Percentiles rank a stretch among this genome's conserved stretches.
Conservation (phyloP, 768 basidiomycete genomes). For the Hypholoma fasciculare region DNA sequence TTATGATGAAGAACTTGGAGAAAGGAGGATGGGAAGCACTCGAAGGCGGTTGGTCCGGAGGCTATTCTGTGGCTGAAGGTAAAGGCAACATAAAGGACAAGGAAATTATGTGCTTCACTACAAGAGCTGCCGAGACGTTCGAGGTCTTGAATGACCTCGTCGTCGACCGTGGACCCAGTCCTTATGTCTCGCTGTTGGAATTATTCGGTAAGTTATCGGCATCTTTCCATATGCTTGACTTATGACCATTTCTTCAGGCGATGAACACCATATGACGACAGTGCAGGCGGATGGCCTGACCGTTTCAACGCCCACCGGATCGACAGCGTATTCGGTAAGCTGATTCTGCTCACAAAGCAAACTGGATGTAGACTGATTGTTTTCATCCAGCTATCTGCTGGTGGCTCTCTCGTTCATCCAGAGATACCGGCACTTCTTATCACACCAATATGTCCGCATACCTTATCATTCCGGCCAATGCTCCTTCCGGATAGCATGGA, state of each 20-base stretch:
- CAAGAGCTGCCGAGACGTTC: slow-evolving; percentile 92
- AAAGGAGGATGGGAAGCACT: slow-evolving; percentile 95
- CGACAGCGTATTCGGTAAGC: slow-evolving; percentile 95
- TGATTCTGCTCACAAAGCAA: background rate
- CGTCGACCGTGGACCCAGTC: slow-evolving; percentile 96
- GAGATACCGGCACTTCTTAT: slow-evolving; percentile 97
- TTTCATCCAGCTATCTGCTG: slow-evolving; percentile 75
- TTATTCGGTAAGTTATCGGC: slow-evolving; percentile 70
- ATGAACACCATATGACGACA: slow-evolving; percentile 99
- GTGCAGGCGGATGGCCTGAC: slow-evolving; percentile 97
- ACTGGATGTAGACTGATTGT: slow-evolving; percentile 10
- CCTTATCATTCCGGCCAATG: slow-evolving; percentile 98
- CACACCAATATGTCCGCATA: slow-evolving; percentile 98
- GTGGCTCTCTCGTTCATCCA: slow-evolving; percentile 96
- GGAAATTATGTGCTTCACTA: slow-evolving; percentile 98
- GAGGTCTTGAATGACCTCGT: slow-evolving; percentile 97
- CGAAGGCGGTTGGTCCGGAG: slow-evolving; percentile 71
- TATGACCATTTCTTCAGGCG: slow-evolving; percentile 45
- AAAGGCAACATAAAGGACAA: slow-evolving; percentile 73
- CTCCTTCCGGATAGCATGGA: slow-evolving; percentile 98
- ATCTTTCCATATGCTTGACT: slow-evolving; percentile 25
- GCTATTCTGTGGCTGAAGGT: slow-evolving; percentile 39
- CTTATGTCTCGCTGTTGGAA: slow-evolving; percentile 94
- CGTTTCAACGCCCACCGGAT: slow-evolving; percentile 96
- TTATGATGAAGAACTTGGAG: slow-evolving; percentile 92